Percentiles rank a stretch among this genome's conserved stretches.
These are phyloP conservation scores for Trichoderma citrinoviride DNA, from an alignment of 2,329 filamentous ascomycete genomes.

Conservation along the genomic window DNA sequence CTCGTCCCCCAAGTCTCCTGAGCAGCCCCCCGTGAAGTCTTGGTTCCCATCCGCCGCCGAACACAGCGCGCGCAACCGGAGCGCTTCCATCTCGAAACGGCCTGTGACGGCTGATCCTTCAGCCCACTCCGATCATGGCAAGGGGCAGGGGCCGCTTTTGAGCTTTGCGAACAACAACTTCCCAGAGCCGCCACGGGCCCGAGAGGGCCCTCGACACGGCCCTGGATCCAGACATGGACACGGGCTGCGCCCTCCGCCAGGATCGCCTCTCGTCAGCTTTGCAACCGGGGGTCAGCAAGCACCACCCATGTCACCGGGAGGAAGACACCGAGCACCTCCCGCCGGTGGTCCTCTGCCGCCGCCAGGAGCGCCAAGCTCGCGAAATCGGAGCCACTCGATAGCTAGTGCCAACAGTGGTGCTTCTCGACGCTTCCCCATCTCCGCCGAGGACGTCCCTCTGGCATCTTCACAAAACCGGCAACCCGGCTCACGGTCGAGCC, in stretches of 20 bases:
- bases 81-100: slow-evolving; percentile 29
- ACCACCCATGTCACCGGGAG: slow-evolving; percentile 26
- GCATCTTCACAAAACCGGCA: slow-evolving; percentile 26
- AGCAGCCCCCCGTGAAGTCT: slow-evolving; percentile 29
- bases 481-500: slow-evolving; percentile 5
- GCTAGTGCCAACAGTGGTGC: slow-evolving; percentile 20
- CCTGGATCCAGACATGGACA: slow-evolving; percentile 36
- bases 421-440: slow-evolving; percentile 3
- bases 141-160: slow-evolving; percentile 58
- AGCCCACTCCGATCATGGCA: slow-evolving; percentile 28
- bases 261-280: slow-evolving; percentile 47
- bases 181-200: slow-evolving; percentile 58
- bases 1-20: slow-evolving; percentile 28
- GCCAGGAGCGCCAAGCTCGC: slow-evolving; percentile 22
- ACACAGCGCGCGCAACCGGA: slow-evolving; percentile 38
- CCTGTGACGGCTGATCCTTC: slow-evolving; percentile 30
- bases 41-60: slow-evolving; percentile 41
- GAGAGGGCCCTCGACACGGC: slow-evolving; percentile 38
- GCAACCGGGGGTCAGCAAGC: slow-evolving; percentile 32
- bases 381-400: slow-evolving; percentile 30
- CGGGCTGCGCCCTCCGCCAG: slow-evolving; percentile 40
- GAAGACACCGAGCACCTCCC: slow-evolving; percentile 6
- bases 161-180: slow-evolving; percentile 62
- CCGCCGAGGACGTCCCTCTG: slow-evolving; percentile 25
- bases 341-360: slow-evolving; percentile 17